Percentiles rank a stretch among this genome's conserved stretches.
These are phyloP conservation scores for Chlamydomonas reinhardtii DNA, from an alignment of 163 green algal genomes.

Conservation along the genomic window DNA sequence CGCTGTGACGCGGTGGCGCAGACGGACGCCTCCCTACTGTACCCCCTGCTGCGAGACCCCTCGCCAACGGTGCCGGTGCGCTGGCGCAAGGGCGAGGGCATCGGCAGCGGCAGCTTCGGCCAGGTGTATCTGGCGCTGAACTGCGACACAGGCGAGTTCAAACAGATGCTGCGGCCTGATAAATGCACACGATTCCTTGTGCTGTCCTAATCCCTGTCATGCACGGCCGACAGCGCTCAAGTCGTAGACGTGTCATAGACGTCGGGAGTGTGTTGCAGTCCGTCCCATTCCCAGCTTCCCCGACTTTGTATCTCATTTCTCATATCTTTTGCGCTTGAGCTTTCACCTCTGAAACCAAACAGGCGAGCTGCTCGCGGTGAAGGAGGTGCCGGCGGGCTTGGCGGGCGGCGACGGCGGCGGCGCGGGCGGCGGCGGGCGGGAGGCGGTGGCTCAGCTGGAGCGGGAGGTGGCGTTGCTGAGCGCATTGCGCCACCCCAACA, in stretches of 20 bases:
- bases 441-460: slow-evolving; percentile 66
- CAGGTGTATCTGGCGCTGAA: slow-evolving; percentile 65
- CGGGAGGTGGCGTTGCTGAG: slow-evolving; percentile 71
- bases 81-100: slow-evolving; percentile 69
- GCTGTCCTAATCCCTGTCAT: too few relatives aligned
- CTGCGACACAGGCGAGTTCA: slow-evolving; percentile 52
- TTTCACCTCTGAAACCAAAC: too few relatives aligned
- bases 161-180: too few relatives aligned
- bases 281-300: too few relatives aligned
- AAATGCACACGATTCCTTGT: too few relatives aligned
- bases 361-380: slow-evolving; percentile 77
- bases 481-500: slow-evolving; percentile 82
- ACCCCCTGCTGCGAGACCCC: slow-evolving; percentile 23
- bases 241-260: too few relatives aligned
- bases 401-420: slow-evolving; percentile 3
- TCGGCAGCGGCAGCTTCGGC: slow-evolving; percentile 67
- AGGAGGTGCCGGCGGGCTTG: slow-evolving; percentile 66
- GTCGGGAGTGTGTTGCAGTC: too few relatives aligned
- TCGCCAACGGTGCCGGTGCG: slow-evolving; percentile 40
- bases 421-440: slow-evolving; percentile 39
- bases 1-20: slow-evolving; percentile 12
- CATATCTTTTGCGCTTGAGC: too few relatives aligned
- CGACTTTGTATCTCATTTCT: too few relatives aligned
- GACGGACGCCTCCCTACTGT: slow-evolving; percentile 27
- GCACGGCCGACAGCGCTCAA: too few relatives aligned